Conservation (phyloP, 1,284 basidiomycete species). For the Mycena sp. region DNA sequence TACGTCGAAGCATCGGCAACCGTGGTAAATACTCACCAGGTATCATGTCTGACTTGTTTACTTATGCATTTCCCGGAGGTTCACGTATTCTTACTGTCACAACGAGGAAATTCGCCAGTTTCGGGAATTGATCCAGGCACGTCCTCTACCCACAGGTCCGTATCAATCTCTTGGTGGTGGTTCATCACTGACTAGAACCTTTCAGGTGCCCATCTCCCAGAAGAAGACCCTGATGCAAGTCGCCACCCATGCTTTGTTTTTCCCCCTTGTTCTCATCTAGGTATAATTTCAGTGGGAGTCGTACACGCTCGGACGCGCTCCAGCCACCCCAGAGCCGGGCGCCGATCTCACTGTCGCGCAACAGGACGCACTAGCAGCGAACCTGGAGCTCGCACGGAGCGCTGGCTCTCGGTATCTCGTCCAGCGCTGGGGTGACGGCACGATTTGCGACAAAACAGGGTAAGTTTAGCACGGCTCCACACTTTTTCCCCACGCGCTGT, state of each 20-base stretch:
- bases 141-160: constrained; percentile 72
- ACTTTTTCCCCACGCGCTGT: neutral
- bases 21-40: too few relatives aligned
- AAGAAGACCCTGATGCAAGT: constrained; percentile 82
- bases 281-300: constrained; percentile 72
- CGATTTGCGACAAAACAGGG: constrained; percentile 90
- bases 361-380: constrained; percentile 65
- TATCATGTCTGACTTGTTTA: too few relatives aligned
- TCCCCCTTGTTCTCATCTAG: constrained; percentile 29
- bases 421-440: constrained; percentile 91
- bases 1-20: constrained; percentile 73
- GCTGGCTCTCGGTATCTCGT: constrained; percentile 91
- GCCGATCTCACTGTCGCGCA: constrained; percentile 77
- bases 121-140: constrained; percentile 69
- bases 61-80: too few relatives aligned
- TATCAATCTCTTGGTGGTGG: constrained; percentile 23
- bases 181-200: constrained; percentile 12
- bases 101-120: constrained; percentile 91
- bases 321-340: constrained; percentile 60
- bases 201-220: constrained; percentile 74
- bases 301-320: constrained; percentile 81
- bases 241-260: constrained; percentile 19
- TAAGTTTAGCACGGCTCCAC: constrained; percentile 2
- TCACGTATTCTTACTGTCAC: constrained; percentile 96
- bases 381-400: constrained; percentile 77